phyloP scores from a whole-genome alignment of 495 filamentous ascomycete genomes.

The Echria macrotheca region DNA sequence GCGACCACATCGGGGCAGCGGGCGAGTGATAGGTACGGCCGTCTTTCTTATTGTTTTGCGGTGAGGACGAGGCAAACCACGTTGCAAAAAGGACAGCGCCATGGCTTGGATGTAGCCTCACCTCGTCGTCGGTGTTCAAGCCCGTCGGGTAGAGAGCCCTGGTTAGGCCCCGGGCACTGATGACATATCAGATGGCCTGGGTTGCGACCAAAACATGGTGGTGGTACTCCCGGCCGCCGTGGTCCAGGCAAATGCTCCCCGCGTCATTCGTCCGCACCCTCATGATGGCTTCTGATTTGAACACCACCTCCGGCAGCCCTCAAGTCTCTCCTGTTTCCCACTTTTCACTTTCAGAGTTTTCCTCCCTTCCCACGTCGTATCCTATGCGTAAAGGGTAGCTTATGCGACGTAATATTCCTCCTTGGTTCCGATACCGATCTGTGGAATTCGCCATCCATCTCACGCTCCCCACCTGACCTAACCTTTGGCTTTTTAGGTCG shows the following conservation, averaged over 20 bases:
- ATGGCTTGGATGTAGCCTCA: too few species aligned
- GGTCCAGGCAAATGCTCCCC: not conserved
- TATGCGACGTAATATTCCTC: too few species aligned
- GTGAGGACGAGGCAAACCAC: not conserved
- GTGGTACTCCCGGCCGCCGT: not conserved
- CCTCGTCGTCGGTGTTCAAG: not conserved
- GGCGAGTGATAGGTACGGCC: not conserved
- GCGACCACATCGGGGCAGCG: not conserved
- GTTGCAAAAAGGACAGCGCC: too few species aligned
- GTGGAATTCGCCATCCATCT: too few species aligned
- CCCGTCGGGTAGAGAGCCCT: not conserved
- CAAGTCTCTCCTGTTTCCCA: not conserved
- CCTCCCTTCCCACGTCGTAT: not conserved
- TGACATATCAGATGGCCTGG: conserved; percentile 1
- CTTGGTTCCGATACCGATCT: too few species aligned
- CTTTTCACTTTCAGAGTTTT: not conserved
- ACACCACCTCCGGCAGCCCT: not conserved
- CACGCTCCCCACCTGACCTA: too few species aligned
- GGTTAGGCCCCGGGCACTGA: not conserved
- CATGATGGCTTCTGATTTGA: conserved; percentile 6
- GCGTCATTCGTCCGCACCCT: conserved; percentile 4
- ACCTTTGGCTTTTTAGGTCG: too few species aligned
- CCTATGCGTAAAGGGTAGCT: too few species aligned
- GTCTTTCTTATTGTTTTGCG: not conserved
- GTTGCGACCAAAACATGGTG: not conserved